Percentiles rank a stretch among this genome's conserved stretches.
Conservation (phyloP, 805 yeast genomes). For the Cyberlindnera meyerae region DNA sequence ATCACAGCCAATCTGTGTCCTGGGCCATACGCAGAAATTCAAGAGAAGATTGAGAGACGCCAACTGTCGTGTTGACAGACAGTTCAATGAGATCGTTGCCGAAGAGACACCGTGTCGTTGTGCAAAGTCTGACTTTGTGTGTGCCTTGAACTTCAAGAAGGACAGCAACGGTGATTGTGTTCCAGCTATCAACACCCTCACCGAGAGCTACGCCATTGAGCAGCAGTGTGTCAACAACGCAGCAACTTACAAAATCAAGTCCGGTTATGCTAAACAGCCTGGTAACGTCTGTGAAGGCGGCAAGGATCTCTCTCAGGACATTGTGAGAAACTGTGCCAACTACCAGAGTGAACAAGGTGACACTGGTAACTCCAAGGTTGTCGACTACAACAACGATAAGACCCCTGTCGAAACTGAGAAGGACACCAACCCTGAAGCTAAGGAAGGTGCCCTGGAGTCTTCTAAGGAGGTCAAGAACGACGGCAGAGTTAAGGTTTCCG, state of each 20-base stretch:
- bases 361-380: conserved; percentile 16
- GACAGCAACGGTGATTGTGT: conserved; percentile 43
- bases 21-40: conserved; percentile 64
- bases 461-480: conserved; percentile 32
- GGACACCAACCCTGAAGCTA: conserved; percentile 27
- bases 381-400: conserved; percentile 25
- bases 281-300: conserved; percentile 42
- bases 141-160: conserved; percentile 48
- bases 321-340: conserved; percentile 19
- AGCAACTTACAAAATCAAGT: conserved; percentile 20
- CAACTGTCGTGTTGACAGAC: conserved; percentile 44
- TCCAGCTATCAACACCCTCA: conserved; percentile 23
- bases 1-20: conserved; percentile 44
- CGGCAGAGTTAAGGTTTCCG: conserved; percentile 31
- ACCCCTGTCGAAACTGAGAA: conserved; percentile 27
- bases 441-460: conserved; percentile 32
- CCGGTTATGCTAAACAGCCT: conserved; percentile 38
- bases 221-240: conserved; percentile 27
- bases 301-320: conserved; percentile 13
- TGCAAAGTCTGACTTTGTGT: conserved; percentile 62
- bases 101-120: conserved; percentile 60
- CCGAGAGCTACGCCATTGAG: conserved; percentile 24
- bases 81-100: conserved; percentile 33
- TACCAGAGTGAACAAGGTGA: conserved; percentile 13
- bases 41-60: conserved; percentile 60